Evolutionary conservation across 2,329 filamentous ascomycete species (phyloP), one percentile per base, ranked within the genome.

Genomic region (Aspergillus flavus): DNA sequence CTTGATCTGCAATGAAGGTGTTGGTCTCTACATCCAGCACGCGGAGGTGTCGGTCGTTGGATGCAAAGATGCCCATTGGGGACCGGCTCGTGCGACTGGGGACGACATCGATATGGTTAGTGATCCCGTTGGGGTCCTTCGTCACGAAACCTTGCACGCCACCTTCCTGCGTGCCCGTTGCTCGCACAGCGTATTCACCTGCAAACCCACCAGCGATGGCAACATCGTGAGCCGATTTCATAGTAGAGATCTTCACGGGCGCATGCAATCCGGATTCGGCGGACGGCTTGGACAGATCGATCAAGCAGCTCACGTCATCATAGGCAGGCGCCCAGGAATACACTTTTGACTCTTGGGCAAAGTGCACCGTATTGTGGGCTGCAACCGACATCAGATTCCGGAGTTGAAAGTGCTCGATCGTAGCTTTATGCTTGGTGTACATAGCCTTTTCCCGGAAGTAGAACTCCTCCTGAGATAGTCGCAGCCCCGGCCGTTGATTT

Each of bases 401-500:
- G 4, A 88, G 79, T 68, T 88, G 86, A 66, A 86, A 87, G 70
- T 88, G 86, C 34, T 83, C 80, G 54, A 84, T 81, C n/a, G 78
- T 80, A 5, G 84, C 81, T 59, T 78, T 81, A 65, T 84, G 80
- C 12, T 75, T 75, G 0, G 82, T 83, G 64, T 83, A 80, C 77
- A 84, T 84, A 34, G 80, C 76, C 50, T 79, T 78, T 61, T 82
- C 83, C 5, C 75, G 77, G 72, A 84, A 86, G 66, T 79, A 84
- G 23, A 71, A 75, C 64, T 83, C 83, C 1, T 74, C 76, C 43
- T 74, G 74, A 10, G 76, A 77, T 11, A 83, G 69, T 34, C 64
- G 69, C 34, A 69, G 66, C 7, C 75, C 69, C 45, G 67, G 68
- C 52, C 46, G 67, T 43, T 67, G 65, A 16, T 66, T 72, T 10